Evolutionary conservation across 495 filamentous ascomycete genomes (phyloP).

Genomic region (Trypethelium eluteriae): DNA sequence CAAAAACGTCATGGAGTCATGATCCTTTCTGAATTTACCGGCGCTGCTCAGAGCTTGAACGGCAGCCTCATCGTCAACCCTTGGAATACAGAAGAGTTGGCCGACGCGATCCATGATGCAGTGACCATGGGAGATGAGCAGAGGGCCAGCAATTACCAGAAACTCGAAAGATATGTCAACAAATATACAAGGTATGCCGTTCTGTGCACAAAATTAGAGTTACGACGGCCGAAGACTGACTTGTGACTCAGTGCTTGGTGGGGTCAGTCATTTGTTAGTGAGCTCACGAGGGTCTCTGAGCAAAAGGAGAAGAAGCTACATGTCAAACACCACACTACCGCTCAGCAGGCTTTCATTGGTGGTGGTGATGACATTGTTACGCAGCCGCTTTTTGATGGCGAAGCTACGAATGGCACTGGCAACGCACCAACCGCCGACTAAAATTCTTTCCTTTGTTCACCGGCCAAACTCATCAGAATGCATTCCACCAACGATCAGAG

Average conservation of each 20-base stretch:
- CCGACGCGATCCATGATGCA: conserved; percentile 74
- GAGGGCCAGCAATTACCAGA: conserved; percentile 70
- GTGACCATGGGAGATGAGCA: conserved; percentile 81
- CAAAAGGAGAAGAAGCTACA: conserved; percentile 41
- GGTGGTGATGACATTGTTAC: not conserved
- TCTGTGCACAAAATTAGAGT: conserved; percentile 2
- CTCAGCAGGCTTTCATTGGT: not conserved
- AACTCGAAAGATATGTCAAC: conserved; percentile 74
- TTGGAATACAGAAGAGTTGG: conserved; percentile 82
- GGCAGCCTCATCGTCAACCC: conserved; percentile 85
- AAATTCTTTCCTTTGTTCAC: not conserved
- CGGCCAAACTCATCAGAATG: not conserved
- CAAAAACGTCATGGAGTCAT: conserved; percentile 75
- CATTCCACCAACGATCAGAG: not conserved
- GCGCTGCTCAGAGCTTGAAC: conserved; percentile 78
- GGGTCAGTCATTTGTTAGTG: conserved; percentile 88
- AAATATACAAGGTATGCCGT: conserved; percentile 66
- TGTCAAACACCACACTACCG: conserved; percentile 2
- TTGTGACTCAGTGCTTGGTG: conserved; percentile 69
- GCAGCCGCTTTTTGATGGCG: not conserved
- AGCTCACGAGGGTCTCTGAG: conserved; percentile 65
- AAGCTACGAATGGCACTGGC: not conserved
- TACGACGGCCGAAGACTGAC: not conserved
- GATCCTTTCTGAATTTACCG: conserved; percentile 88
- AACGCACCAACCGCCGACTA: conserved; percentile 1